Conservation (phyloP, 2,329 filamentous ascomycete genomes). For the Neospermospora avenae region DNA sequence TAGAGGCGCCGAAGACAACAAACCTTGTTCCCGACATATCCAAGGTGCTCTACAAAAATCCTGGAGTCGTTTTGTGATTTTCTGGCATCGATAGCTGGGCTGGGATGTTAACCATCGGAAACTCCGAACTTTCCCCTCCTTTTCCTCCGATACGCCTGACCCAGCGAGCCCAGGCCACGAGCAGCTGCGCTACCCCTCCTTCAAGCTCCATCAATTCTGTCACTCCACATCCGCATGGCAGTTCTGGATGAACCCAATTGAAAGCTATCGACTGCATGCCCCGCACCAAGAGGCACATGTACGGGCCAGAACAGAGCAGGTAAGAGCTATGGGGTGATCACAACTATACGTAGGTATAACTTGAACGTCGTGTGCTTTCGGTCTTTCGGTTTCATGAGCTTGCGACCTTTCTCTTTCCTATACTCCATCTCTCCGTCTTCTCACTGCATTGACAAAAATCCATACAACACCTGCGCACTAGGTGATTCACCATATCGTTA, state of each 20-base stretch:
- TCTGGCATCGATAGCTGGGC: too few species aligned
- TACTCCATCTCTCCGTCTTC: too few species aligned
- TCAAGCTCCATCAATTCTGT: neutral
- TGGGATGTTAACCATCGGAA: too few species aligned
- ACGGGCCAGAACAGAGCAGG: neutral
- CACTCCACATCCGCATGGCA: neutral
- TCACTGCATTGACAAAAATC: too few species aligned
- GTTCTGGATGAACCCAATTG: neutral
- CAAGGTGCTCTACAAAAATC: too few species aligned
- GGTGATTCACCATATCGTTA: constrained; percentile 6
- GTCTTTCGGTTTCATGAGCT: neutral
- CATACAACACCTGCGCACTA: neutral
- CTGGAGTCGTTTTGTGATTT: too few species aligned
- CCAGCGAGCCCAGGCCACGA: neutral
- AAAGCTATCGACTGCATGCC: neutral
- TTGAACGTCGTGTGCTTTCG: neutral
- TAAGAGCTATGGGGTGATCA: neutral
- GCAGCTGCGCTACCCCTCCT: neutral
- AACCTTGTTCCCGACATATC: too few species aligned
- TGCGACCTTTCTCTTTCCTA: too few species aligned
- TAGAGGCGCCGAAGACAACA: too few species aligned
- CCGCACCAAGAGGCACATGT: neutral
- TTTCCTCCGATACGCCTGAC: too few species aligned
- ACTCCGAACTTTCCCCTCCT: too few species aligned
- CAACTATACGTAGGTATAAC: neutral